Base-by-base conservation (phyloP, 2,329 filamentous ascomycete species). In the Capronia americana region DNA sequence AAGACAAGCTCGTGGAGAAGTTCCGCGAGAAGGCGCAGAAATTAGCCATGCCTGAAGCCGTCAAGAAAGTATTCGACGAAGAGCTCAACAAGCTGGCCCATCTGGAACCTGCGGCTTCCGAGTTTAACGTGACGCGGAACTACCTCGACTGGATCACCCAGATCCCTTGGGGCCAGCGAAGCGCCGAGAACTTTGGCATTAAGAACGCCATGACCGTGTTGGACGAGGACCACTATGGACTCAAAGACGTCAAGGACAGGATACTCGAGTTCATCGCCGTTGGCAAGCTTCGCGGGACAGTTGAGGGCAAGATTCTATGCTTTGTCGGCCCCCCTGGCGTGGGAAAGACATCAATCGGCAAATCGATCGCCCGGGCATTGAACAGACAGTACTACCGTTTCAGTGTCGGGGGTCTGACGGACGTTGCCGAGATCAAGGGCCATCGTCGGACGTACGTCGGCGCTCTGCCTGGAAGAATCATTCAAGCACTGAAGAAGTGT, bases 81-180 rank as follows among this genome's bases (percentile, higher is more conserved):
- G 95, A 99, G 79, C 86, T 99, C 73, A 97, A 96, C 83, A 99
- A 99, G 82, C 87, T 99, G 53, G 92, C 93, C 8, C 93, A 97
- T 76, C 85, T 99, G 5, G 96, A 99, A 78, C 92, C 95, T 26
- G 93, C 93, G 11, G 95, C 95, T 3, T 98, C 94, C 1, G 95
- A 99, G 78, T 99, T 98, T 79, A 99, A 99, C 73, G 96, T 99
- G 51, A 99, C 95, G 24, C 86, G 96, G 68, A 99, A 99, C 79
- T 99, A 99, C 78, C 84, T 99, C 44, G 96, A 99, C 80, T 99
- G 96, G 95, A 85, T 99, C 48, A 99, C 95, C 6, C 94, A 98
- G 78, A 95, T 99, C 53, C 95, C 95, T 0, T 99, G 95, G 95
- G 95, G 95, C 56, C 91, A 95, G 78, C 87, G 93, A 75, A 97